Base-by-base conservation (phyloP, 2,329 filamentous ascomycete species). In the Phaeophleospora eucalypticola region DNA sequence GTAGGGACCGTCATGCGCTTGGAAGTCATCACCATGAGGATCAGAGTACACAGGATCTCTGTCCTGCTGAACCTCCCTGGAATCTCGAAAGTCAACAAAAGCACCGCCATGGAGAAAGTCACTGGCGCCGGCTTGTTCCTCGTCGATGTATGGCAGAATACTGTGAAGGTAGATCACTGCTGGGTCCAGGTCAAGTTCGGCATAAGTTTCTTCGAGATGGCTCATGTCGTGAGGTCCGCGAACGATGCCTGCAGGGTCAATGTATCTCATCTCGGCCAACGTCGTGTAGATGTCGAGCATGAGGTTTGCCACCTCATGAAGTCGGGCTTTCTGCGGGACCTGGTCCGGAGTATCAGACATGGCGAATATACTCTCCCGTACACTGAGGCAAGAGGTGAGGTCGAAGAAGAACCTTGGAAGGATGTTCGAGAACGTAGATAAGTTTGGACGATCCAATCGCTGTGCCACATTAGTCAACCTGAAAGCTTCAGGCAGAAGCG, bases 281-380 rank as follows among this genome's bases (percentile, higher is more conserved):
- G 51, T 50, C 15, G 41, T 16, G 44, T 51, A 53, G 33, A 53
- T 51, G 6, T 38, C 20, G 14, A 48, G 43, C 41, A 53, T 43
- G 9, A 50, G 38, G 21, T 53, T 34, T 3, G 51, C 51, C 4
- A 53, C 41, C 38, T 51, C 47, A 37, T 49, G 38, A 10, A 51
- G 48, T 3, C 36, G 48, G n/a, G 19, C 38, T 29, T 39, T 40
- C 16, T 51, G 43, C 39, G n/a, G n/a, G n/a, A n/a, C n/a, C n/a
- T n/a, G n/a, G n/a, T n/a, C n/a, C n/a, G n/a, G n/a, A n/a, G n/a
- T n/a, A n/a, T n/a, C n/a, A n/a, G n/a, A n/a, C n/a, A n/a, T n/a
- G n/a, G n/a, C n/a, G n/a, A n/a, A n/a, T n/a, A n/a, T n/a, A n/a
- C n/a, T n/a, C n/a, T n/a, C n/a, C n/a, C n/a, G n/a, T n/a, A n/a